These are phyloP conservation scores for Coemansia aciculifera DNA, from an alignment of 192 early-diverging fungal genomes.

Conservation along the genomic window DNA sequence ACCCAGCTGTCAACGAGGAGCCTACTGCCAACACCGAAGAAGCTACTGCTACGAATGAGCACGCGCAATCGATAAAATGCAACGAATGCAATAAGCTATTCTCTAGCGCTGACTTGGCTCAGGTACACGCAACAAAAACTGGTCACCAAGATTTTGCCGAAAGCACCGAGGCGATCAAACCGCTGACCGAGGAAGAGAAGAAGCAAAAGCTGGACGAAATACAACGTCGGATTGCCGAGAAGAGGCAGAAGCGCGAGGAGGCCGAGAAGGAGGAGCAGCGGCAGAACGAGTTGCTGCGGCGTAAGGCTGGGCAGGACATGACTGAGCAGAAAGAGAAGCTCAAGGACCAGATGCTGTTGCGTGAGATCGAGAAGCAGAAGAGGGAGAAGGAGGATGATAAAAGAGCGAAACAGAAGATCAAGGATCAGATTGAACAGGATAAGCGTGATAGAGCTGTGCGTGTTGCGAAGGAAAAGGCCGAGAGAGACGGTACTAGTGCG, in stretches of 20 bases:
- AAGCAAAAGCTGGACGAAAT: constrained; percentile 62
- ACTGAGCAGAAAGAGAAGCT: constrained; percentile 59
- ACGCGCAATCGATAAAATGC: constrained; percentile 52
- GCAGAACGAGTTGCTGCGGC: constrained; percentile 58
- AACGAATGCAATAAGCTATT: constrained; percentile 74
- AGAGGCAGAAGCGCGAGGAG: constrained; percentile 58
- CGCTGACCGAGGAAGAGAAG: constrained; percentile 76
- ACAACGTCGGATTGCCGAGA: constrained; percentile 57
- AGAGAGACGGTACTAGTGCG: constrained; percentile 15
- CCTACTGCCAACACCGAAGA: background rate
- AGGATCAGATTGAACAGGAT: constrained; percentile 68
- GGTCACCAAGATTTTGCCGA: constrained; percentile 69
- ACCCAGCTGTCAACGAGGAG: constrained; percentile 6
- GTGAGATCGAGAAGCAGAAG: constrained; percentile 60
- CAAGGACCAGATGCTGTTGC: constrained; percentile 59
- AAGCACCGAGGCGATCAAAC: constrained; percentile 64
- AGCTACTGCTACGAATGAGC: background rate
- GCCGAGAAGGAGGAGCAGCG: constrained; percentile 62
- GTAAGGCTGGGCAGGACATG: constrained; percentile 64
- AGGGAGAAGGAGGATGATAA: constrained; percentile 70
- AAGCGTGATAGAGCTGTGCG: constrained; percentile 61
- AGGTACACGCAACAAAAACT: constrained; percentile 68
- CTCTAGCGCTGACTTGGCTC: constrained; percentile 57
- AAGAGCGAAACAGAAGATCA: constrained; percentile 59
- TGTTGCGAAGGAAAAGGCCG: constrained; percentile 44